These are phyloP conservation scores for Talaromyces stipitatus DNA, from an alignment of 495 filamentous ascomycete species.

Conservation along the genomic window DNA sequence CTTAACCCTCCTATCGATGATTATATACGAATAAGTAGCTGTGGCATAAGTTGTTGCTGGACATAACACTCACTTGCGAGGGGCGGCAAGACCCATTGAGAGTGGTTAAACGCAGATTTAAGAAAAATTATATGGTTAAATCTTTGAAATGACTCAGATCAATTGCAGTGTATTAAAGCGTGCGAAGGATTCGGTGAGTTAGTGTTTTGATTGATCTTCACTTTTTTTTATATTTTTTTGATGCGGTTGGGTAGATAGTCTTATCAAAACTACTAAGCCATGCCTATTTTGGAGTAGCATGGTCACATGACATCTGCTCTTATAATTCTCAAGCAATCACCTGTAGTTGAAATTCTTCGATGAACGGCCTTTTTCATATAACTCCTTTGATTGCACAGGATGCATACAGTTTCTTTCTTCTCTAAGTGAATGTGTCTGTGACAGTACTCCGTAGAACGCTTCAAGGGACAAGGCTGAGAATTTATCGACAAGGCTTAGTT, in stretches of 20 bases:
- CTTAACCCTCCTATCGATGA: constrained; percentile 58
- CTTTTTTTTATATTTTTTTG: background rate
- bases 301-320: background rate
- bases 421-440: too few species aligned
- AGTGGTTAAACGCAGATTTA: background rate
- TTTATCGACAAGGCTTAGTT: too few species aligned
- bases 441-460: too few species aligned
- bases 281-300: background rate
- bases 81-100: constrained; percentile 66
- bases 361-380: background rate
- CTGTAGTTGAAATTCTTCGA: background rate
- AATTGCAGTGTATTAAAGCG: background rate
- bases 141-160: background rate
- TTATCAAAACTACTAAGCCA: background rate
- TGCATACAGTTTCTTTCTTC: too few species aligned
- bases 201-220: too few species aligned
- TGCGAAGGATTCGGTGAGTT: background rate
- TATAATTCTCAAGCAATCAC: too few species aligned
- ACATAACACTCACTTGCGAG: constrained; percentile 52
- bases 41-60: background rate
- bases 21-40: constrained; percentile 1
- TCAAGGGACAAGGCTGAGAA: too few species aligned
- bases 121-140: background rate
- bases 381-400: too few species aligned
- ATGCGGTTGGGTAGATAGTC: background rate